phyloP scores from a whole-genome alignment of 1,284 basidiomycete species.

The Ustilago lituana region DNA sequence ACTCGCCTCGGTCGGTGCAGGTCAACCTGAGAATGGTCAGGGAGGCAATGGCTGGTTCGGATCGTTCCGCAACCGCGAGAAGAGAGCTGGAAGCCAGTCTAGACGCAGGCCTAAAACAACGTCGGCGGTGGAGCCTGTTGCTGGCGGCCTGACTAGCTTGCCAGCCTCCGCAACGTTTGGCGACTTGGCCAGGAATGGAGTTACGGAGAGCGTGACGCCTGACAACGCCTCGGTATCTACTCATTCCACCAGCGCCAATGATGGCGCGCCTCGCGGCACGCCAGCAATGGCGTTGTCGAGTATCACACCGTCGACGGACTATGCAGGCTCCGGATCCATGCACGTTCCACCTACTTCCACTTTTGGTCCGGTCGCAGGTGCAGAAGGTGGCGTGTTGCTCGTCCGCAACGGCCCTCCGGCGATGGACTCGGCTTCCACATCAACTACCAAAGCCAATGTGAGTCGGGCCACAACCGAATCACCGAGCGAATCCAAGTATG shows the following conservation, averaged over 20 bases:
- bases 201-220: constrained; percentile 13
- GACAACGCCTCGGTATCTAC: constrained; percentile 41
- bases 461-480: constrained; percentile 31
- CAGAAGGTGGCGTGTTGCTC: constrained; percentile 7
- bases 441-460: not conserved
- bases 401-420: constrained; percentile 12
- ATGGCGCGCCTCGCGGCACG: constrained; percentile 19
- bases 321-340: constrained; percentile 10
- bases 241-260: constrained; percentile 33
- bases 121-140: constrained; percentile 21
- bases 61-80: constrained; percentile 45
- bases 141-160: constrained; percentile 1
- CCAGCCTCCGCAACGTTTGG: constrained; percentile 10
- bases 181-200: constrained; percentile 13
- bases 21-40: constrained; percentile 14
- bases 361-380: not conserved
- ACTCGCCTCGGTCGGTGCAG: constrained; percentile 8
- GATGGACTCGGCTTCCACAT: not conserved
- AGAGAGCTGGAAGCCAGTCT: constrained; percentile 40
- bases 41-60: constrained; percentile 48
- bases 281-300: constrained; percentile 11
- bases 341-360: not conserved
- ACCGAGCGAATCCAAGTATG: constrained; percentile 37
- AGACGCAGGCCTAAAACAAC: constrained; percentile 37
- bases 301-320: constrained; percentile 25